Conservation (phyloP, 2,329 filamentous ascomycete species). For the Scolecobasidium constrictum region DNA sequence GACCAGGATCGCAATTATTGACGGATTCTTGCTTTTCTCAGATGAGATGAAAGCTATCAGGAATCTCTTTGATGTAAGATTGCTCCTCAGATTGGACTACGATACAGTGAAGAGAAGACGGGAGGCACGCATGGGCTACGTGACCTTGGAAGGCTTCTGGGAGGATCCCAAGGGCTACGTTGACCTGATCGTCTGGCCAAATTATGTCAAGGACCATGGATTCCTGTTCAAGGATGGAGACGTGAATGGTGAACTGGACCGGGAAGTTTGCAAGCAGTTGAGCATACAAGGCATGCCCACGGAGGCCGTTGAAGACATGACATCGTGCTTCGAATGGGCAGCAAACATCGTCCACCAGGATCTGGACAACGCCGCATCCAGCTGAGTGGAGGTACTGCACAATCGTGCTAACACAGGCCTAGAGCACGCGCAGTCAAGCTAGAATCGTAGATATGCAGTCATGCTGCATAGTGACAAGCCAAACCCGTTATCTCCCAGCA, state of each 20-base stretch:
- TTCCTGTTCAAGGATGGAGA: slow-evolving; percentile 67
- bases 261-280: slow-evolving; percentile 24
- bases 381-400: too few relatives aligned
- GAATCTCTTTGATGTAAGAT: slow-evolving; percentile 56
- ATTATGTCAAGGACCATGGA: slow-evolving; percentile 71
- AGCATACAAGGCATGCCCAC: slow-evolving; percentile 20
- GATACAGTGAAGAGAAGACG: slow-evolving; percentile 52
- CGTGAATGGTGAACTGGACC: slow-evolving; percentile 47
- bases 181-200: slow-evolving; percentile 90
- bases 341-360: background rate
- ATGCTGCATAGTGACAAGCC: too few relatives aligned
- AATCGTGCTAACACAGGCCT: too few relatives aligned
- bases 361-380: too few relatives aligned
- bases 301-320: slow-evolving; percentile 18
- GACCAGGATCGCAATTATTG: slow-evolving; percentile 59
- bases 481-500: too few relatives aligned
- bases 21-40: slow-evolving; percentile 80
- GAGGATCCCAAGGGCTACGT: slow-evolving; percentile 89
- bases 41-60: slow-evolving; percentile 42
- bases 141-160: slow-evolving; percentile 83
- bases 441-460: too few relatives aligned
- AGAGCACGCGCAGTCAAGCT: too few relatives aligned
- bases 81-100: slow-evolving; percentile 67
- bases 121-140: slow-evolving; percentile 62
- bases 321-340: slow-evolving; percentile 8